Percentiles rank a stretch among this genome's conserved stretches.
phyloP scores from a whole-genome alignment of 805 yeast genomes.

The Blastobotrys parvus region DNA sequence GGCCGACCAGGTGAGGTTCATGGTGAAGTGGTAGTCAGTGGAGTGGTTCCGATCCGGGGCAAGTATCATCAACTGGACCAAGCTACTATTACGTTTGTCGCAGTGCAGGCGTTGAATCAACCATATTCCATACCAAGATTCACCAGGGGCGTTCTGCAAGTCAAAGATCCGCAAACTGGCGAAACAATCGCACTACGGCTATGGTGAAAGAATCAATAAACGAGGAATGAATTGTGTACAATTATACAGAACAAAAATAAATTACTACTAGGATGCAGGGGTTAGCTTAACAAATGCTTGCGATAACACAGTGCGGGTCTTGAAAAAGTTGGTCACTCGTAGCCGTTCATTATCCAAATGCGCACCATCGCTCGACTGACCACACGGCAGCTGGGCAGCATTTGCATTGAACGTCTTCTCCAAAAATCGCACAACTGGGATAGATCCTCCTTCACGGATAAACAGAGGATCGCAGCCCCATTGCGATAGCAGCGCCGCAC shows the following conservation, averaged over 20 bases:
- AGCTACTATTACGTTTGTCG: conserved; percentile 9
- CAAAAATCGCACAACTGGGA: conserved; percentile 78
- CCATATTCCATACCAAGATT: conserved; percentile 10
- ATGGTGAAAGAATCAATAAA: too few species aligned
- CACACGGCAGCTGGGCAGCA: conserved; percentile 95
- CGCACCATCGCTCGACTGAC: conserved; percentile 91
- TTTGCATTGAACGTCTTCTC: conserved; percentile 79
- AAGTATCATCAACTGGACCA: background rate
- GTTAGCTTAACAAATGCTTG: conserved; percentile 7
- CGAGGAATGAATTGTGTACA: too few species aligned
- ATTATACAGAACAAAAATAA: too few species aligned
- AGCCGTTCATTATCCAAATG: conserved; percentile 84
- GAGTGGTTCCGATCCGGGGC: conserved; percentile 5
- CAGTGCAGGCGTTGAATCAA: conserved; percentile 9
- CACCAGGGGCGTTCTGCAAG: conserved; percentile 4
- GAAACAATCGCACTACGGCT: background rate
- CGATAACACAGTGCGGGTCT: conserved; percentile 50
- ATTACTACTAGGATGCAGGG: too few species aligned
- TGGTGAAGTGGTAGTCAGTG: conserved; percentile 13
- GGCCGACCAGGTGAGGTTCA: background rate
- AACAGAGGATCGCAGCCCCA: conserved; percentile 81
- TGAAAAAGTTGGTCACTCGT: conserved; percentile 68
- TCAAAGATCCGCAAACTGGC: conserved; percentile 2
- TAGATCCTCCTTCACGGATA: conserved; percentile 95
- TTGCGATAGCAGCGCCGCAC: conserved; percentile 50